Conservation (phyloP, 176 grass and related monocot species). For the Eremochloa ophiuroides region DNA sequence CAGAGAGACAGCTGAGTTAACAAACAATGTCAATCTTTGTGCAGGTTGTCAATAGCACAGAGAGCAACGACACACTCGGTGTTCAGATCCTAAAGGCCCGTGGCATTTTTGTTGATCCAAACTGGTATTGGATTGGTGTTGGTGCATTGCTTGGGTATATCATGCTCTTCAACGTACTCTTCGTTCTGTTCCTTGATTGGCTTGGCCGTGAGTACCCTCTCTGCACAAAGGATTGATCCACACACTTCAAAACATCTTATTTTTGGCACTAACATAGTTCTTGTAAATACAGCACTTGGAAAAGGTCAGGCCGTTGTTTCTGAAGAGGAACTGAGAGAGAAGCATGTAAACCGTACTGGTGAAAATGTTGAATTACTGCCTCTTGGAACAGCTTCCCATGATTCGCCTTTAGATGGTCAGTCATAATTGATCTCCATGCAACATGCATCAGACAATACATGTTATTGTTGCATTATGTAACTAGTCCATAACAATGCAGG, state of each 20-base stretch:
- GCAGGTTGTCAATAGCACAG: constrained; percentile 38
- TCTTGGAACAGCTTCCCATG: constrained; percentile 27
- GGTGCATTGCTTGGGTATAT: constrained; percentile 77
- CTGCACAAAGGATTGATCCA: background rate
- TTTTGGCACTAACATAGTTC: constrained; percentile 12
- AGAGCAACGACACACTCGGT: constrained; percentile 52
- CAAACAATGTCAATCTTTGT: constrained; percentile 2
- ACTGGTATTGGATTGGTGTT: constrained; percentile 97
- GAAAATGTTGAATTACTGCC: constrained; percentile 47
- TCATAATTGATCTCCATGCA: background rate
- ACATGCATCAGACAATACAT: background rate
- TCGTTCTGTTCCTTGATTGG: constrained; percentile 81
- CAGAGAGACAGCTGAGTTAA: constrained; percentile 9
- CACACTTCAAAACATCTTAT: constrained; percentile 1
- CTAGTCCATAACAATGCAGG: constrained; percentile 45
- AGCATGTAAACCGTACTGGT: constrained; percentile 74
- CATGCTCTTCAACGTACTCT: constrained; percentile 91
- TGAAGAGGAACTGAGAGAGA: constrained; percentile 77
- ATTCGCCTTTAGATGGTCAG: constrained; percentile 35
- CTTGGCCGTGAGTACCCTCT: constrained; percentile 75
- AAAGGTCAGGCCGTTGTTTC: constrained; percentile 77
- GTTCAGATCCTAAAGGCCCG: constrained; percentile 54
- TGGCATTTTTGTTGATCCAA: constrained; percentile 77
- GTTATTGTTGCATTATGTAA: background rate
- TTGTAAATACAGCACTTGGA: constrained; percentile 61